Evolutionary conservation across 2,329 filamentous ascomycete species (phyloP), one percentile per base, ranked within the genome.

Genomic region (Fusarium staphyleae): DNA sequence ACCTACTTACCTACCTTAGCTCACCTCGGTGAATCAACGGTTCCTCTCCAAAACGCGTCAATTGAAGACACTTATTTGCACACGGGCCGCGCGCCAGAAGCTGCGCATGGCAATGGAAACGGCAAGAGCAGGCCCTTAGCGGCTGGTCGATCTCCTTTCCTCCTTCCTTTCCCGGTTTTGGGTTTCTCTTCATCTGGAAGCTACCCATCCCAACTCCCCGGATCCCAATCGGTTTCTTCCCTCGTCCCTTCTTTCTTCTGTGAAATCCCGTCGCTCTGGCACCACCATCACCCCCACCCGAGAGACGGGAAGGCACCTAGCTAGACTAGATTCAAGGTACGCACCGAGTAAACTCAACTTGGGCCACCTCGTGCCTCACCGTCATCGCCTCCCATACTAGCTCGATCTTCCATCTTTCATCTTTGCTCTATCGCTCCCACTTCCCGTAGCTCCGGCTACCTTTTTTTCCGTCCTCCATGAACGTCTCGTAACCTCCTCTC

Each of bases 61-160:
- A 49, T 32, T 40, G 47, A 33, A 42, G 36, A 46, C 29, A 46
- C 33, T 49, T 40, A 46, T 36, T 49, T 40, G 44, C 32, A 61
- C 48, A 59, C 40, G 53, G 58, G 46, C 46, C 58, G 39, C 36
- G 33, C 39, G 53, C 43, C 45, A 44, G 48, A 59, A 44, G 40
- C 47, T 52, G 26, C 45, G 44, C 48, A 65, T 64, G 36, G 51
- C 45, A 61, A 59, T 65, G 50, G 53, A 44, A 48, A 46, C 43
- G 44, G 52, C 52, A 57, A 59, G 48, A 61, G 39, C 44, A 62
- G 5, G 41, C 41, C 53, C 52, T 63, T 66, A 65, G 65, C 55
- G 65, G 52, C 60, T 53, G 39, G 49, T 59, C 46, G 60, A 62
- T 65, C 60, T 67, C 57, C 52, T 45, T 58, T 44, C 35, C 41